Base-by-base conservation (phyloP, 306 rosid species). In the Mimosa pudica region DNA sequence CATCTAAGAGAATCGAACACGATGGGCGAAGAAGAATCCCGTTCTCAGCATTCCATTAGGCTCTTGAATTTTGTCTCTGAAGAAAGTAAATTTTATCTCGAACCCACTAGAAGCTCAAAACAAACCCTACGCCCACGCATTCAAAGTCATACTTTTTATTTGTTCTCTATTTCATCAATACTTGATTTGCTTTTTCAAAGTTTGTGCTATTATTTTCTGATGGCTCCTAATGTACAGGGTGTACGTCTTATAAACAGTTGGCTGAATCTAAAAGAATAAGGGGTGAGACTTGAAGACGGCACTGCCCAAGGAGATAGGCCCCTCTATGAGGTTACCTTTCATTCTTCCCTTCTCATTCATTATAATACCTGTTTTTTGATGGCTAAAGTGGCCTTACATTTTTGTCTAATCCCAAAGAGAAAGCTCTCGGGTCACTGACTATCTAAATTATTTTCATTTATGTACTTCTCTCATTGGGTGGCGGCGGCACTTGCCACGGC, bases 291-390 rank as follows among this genome's bases (percentile, higher is more conserved):
- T 64, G 98, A 95, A 2, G 98, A 95, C 58, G 98, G 97, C 62
- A 95, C 97, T 76, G 98, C 97, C 55, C 91, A 90, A 36, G 82
- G 98, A 48, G 98, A 95, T 66, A 87, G 97, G 85, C 95, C 98
- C 58, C 97, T 95, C 67, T 91, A 9, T 81, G 96, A 95, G 95
- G 97, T 94, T 67, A 6, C 64, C 20, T 45, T 75, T 77, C n/a
- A 2, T 51, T 24, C 30, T 24, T 24, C 30, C 30, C 30, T 24
- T 24, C 30, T 24, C 30, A 24, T 24, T 24, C 30, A 24, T 24
- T 24, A 24, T 24, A 24, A 24, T 24, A 1, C 30, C 30, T 24
- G 30, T 24, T 24, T 24, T 24, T 24, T 24, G 30, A 24, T 24
- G 30, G 30, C 30, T 24, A 24, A 24, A 24, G 30, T 24, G 30